Base-by-base conservation (phyloP, 2,329 filamentous ascomycete species). In the Colletotrichum melonis region DNA sequence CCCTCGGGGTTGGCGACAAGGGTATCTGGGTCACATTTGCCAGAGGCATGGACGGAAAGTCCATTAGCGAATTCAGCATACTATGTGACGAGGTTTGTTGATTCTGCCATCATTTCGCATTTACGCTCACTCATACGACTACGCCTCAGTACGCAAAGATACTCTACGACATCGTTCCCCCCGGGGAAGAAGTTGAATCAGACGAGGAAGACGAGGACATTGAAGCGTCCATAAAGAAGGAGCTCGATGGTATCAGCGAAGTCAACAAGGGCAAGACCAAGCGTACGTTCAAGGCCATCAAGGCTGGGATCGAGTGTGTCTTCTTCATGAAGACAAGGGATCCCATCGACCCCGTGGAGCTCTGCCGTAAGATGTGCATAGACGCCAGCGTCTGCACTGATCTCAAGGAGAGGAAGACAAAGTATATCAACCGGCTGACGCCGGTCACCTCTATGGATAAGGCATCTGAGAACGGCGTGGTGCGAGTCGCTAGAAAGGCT, bases 1-100 rank as follows among this genome's bases (percentile, higher is more conserved):
- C 81, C 14, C 82, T 95, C 60, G 89, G 93, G 76, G 85, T 92
- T 5, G 93, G 93, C 5, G 92, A 95, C 78, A 85, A 88, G 65
- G 94, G 94, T 5, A 91, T 96, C 72, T 96, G 93, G 93, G 92
- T 92, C 32, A 95, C 93, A 0, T 95, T 93, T 80, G 90, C 92
- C 64, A 89, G 92, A 79, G 90, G 90, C 76, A 92, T 93, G 84
- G 93, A 94, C 82, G 86, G 86, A 55, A 92, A 91, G 81, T 92
- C 93, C 16, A 88, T 93, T 2, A 85, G 87, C 63, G 94, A 96
- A 80, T 86, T 95, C 75, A 87, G 86, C 70, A 83, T 88, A 72
- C 83, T 95, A 26, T 93, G 94, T 78, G 87, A 92, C 56, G 88
- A 93, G 84, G 92, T 93, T 82, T 74, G 85, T 79, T 24, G 32